phyloP scores from a whole-genome alignment of 1,284 basidiomycete genomes.

The Meira nashicola region DNA sequence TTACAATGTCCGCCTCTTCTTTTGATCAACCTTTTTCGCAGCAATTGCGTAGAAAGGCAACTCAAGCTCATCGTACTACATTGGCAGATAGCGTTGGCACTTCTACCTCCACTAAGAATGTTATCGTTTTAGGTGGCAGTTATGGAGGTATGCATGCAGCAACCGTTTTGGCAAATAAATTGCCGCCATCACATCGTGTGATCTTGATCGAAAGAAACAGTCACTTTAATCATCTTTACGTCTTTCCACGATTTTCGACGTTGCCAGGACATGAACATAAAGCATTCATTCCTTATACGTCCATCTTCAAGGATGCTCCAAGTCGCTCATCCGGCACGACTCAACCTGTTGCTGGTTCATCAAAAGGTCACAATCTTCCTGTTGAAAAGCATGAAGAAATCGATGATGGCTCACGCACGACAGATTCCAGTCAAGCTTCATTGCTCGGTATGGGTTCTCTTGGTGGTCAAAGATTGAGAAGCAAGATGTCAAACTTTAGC shows the following conservation, averaged over 20 bases:
- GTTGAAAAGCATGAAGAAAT: background rate
- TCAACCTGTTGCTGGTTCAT: background rate
- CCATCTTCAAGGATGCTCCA: conserved; percentile 77
- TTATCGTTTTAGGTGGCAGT: conserved; percentile 52
- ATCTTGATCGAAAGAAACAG: conserved; percentile 57
- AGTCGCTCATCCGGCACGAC: conserved; percentile 32
- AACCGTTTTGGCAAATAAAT: conserved; percentile 53
- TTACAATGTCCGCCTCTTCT: too few relatives aligned
- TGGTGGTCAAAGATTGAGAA: background rate
- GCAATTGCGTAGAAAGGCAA: too few relatives aligned
- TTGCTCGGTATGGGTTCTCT: conserved; percentile 7
- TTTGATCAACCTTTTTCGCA: too few relatives aligned
- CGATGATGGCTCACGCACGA: background rate
- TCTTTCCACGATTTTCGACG: conserved; percentile 64
- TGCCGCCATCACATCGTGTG: conserved; percentile 54
- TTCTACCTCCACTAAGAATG: conserved; percentile 30
- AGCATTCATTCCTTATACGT: conserved; percentile 60
- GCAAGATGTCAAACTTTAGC: background rate
- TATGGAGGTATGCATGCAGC: conserved; percentile 53
- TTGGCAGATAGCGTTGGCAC: background rate
- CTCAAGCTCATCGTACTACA: too few relatives aligned
- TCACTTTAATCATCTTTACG: conserved; percentile 58
- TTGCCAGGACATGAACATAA: conserved; percentile 68
- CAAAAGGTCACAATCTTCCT: background rate
- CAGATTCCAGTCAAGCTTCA: background rate